phyloP scores from a whole-genome alignment of 495 filamentous ascomycete genomes.

The Talaromyces stipitatus region DNA sequence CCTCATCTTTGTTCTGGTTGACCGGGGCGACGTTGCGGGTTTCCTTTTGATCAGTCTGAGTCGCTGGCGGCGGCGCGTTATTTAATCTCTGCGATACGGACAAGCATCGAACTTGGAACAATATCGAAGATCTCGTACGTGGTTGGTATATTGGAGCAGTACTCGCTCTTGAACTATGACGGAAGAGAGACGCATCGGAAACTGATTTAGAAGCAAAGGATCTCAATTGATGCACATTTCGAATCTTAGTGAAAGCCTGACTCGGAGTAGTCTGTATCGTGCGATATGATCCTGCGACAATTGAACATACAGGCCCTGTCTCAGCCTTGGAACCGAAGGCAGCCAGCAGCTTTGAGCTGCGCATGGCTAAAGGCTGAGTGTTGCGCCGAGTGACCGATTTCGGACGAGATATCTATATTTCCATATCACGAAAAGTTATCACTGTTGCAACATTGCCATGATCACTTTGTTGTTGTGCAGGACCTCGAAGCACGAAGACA shows the following conservation, averaged over 20 bases:
- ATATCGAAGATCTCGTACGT: not conserved
- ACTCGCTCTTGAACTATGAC: not conserved
- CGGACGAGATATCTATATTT: slow-evolving; percentile 16
- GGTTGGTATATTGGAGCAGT: not conserved
- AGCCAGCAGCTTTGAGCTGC: slow-evolving; percentile 31
- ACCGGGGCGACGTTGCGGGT: slow-evolving; percentile 8
- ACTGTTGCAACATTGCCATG: slow-evolving; percentile 2
- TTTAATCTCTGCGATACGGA: slow-evolving; percentile 20
- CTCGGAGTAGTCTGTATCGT: not conserved
- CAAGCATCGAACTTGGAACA: slow-evolving; percentile 20
- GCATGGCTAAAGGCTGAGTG: slow-evolving; percentile 26
- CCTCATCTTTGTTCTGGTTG: slow-evolving; percentile 45
- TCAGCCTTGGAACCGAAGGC: slow-evolving; percentile 26
- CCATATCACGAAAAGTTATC: slow-evolving; percentile 26
- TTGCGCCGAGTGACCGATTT: not conserved
- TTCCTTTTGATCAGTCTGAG: slow-evolving; percentile 12
- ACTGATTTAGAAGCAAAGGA: not conserved
- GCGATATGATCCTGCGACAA: not conserved
- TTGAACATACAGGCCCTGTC: not conserved
- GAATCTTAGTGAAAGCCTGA: not conserved
- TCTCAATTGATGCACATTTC: not conserved
- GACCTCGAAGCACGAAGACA: not conserved
- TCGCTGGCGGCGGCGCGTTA: slow-evolving; percentile 18
- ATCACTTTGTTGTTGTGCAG: not conserved
- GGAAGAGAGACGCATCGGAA: not conserved